Base-by-base conservation (phyloP, 2,329 filamentous ascomycete species). In the Gliomastix tumulicola region DNA sequence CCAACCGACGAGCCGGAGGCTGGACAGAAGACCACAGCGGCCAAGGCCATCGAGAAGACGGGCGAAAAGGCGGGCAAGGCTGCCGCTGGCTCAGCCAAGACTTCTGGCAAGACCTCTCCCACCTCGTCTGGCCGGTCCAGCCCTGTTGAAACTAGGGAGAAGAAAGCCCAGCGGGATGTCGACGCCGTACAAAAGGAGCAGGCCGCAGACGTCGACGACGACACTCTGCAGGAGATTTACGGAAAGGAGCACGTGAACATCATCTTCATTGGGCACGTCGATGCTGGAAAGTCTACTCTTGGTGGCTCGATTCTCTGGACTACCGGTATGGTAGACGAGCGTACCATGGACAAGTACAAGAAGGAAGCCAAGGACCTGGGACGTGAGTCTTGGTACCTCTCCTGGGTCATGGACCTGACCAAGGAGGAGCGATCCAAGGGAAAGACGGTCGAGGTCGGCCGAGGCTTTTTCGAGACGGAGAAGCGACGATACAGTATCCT, bases 241-340 rank as follows among this genome's bases (percentile, higher is more conserved):
- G 92, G 92, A 57, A 96, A 97, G 63, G 88, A 82, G 56, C 78
- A 82, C 50, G 68, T 98, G 53, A 98, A 98, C 65, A 84, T 98
- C 49, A 95, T 97, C 47, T 96, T 97, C 66, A 84, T 97, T 55
- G 90, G 92, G 35, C 92, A 98, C 72, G 94, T 98, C 51, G 92
- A 98, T 68, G 92, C 92, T 36, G 92, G 92, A 50, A 98, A 98
- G 69, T 96, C 88, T 27, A 98, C 92, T 4, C 74, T 98, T 6
- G 92, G 92, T 56, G 92, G 92, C 35, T 86, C 86, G 36, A 94
- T 98, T 44, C 72, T 98, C 12, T 95, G 92, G 60, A 80, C 79
- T 36, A 96, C 90, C 6, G 92, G 92, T 42, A 98, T 97, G 92
- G 92, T 98, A n/a, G 94, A 98, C 55, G 88, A 98, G 65, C 80